phyloP scores from a whole-genome alignment of 2,329 filamentous ascomycete genomes.

The Raffaelea albimanens region DNA sequence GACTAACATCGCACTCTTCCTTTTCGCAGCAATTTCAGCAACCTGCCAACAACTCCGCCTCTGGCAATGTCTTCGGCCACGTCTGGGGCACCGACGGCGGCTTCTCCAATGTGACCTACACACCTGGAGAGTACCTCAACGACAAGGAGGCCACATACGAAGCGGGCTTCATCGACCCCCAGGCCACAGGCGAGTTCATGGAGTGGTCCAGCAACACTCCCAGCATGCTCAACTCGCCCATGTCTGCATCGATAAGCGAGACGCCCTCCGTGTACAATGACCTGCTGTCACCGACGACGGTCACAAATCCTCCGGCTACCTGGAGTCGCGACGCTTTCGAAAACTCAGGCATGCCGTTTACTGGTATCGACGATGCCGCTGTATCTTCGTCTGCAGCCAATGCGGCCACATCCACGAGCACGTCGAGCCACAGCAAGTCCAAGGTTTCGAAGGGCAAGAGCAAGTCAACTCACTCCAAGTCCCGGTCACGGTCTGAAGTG shows the following conservation, averaged over 20 bases:
- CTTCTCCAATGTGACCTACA: conserved; percentile 3
- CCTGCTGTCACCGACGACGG: conserved; percentile 1
- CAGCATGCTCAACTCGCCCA: conserved; percentile 2
- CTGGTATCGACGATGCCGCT: not conserved
- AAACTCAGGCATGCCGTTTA: not conserved
- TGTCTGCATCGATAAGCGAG: not conserved
- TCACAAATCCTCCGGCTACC: not conserved
- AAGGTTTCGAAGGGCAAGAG: not conserved
- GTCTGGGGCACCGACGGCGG: conserved; percentile 4
- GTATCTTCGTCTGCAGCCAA: not conserved
- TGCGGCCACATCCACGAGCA: not conserved
- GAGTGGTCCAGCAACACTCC: conserved; percentile 5
- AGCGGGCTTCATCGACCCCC: conserved; percentile 3
- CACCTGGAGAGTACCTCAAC: conserved; percentile 10
- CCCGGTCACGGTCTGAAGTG: not conserved
- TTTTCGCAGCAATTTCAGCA: conserved; percentile 3
- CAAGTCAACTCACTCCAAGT: not conserved
- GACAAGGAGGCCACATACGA: conserved; percentile 7
- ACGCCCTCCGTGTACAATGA: not conserved
- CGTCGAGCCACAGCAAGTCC: not conserved
- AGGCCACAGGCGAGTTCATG: not conserved
- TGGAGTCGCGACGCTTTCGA: not conserved
- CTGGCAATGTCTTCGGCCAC: not conserved
- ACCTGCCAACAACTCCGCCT: not conserved
- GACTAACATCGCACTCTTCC: not conserved